Percentiles rank a stretch among this genome's conserved stretches.
phyloP scores from a whole-genome alignment of 1,139 yeast species.

The Taiozyma onychis region DNA sequence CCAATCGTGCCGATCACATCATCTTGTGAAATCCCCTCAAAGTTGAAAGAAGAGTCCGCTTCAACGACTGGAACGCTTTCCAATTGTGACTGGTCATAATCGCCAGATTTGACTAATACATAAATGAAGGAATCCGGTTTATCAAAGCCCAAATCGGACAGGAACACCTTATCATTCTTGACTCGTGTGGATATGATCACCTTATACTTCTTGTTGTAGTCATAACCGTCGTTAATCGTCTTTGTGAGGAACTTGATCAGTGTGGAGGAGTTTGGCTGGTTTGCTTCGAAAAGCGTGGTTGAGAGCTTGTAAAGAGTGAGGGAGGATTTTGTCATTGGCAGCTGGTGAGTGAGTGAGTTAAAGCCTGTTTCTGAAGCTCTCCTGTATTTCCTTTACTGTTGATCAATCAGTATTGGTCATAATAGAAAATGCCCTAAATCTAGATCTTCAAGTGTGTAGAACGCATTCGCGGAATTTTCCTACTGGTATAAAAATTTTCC shows the following conservation, averaged over 20 bases:
- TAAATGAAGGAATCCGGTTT: slow-evolving; percentile 16
- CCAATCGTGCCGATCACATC: slow-evolving; percentile 41
- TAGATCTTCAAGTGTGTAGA: not conserved
- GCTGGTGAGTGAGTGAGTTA: too few species aligned
- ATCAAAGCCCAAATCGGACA: slow-evolving; percentile 29
- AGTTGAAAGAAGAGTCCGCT: slow-evolving; percentile 23
- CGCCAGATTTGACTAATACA: slow-evolving; percentile 8
- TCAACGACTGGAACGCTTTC: slow-evolving; percentile 1
- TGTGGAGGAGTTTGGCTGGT: not conserved
- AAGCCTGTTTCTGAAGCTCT: too few species aligned
- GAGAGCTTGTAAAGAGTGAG: not conserved
- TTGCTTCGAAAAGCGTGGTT: not conserved
- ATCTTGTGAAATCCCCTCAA: slow-evolving; percentile 20
- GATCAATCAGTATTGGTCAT: too few species aligned
- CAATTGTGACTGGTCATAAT: not conserved
- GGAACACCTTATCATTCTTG: slow-evolving; percentile 26
- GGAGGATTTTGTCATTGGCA: not conserved
- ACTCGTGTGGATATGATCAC: slow-evolving; percentile 41
- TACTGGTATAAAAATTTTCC: not conserved
- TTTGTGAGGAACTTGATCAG: slow-evolving; percentile 4
- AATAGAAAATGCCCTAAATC: not conserved
- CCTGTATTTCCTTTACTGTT: too few species aligned
- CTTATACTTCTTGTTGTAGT: slow-evolving; percentile 37
- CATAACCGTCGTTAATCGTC: slow-evolving; percentile 42
- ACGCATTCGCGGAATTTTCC: not conserved